These are phyloP conservation scores for Williopsis jadinii DNA, from an alignment of 1,139 yeast species.

Conservation along the genomic window DNA sequence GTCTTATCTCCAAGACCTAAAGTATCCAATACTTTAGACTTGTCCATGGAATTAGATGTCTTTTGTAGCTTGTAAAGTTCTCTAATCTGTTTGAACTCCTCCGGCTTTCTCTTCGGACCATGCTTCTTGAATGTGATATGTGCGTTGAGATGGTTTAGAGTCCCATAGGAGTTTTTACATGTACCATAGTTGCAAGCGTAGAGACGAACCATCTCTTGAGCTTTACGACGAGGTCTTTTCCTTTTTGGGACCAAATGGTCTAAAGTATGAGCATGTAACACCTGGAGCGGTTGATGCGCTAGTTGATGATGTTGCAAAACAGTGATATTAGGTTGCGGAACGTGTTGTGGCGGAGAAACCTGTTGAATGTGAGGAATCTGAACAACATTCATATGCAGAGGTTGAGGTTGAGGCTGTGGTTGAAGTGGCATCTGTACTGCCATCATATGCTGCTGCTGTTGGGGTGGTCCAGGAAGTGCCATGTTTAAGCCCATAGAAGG, in stretches of 20 bases:
- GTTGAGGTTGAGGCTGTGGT: not conserved
- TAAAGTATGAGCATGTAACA: too few species aligned
- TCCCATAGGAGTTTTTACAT: constrained; percentile 69
- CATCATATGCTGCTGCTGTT: not conserved
- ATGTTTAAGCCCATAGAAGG: too few species aligned
- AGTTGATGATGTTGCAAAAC: not conserved
- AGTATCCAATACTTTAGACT: constrained; percentile 6
- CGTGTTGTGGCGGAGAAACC: too few species aligned
- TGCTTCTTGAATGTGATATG: constrained; percentile 69
- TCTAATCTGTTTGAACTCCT: constrained; percentile 52
- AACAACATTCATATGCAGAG: not conserved
- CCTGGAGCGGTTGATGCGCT: too few species aligned
- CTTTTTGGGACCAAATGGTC: constrained; percentile 5
- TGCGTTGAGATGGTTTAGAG: constrained; percentile 69
- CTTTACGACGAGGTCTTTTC: constrained; percentile 45
- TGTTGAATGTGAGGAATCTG: too few species aligned
- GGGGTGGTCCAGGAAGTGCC: not conserved
- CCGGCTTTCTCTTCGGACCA: constrained; percentile 62
- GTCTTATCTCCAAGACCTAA: constrained; percentile 4
- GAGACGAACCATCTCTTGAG: constrained; percentile 62
- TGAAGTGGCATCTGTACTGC: not conserved
- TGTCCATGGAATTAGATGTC: constrained; percentile 10
- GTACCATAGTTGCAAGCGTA: constrained; percentile 55
- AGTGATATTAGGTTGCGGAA: not conserved
- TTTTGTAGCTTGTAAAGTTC: constrained; percentile 22